Conservation (phyloP, 73 alveolate species). For the Uronychia setigera region DNA sequence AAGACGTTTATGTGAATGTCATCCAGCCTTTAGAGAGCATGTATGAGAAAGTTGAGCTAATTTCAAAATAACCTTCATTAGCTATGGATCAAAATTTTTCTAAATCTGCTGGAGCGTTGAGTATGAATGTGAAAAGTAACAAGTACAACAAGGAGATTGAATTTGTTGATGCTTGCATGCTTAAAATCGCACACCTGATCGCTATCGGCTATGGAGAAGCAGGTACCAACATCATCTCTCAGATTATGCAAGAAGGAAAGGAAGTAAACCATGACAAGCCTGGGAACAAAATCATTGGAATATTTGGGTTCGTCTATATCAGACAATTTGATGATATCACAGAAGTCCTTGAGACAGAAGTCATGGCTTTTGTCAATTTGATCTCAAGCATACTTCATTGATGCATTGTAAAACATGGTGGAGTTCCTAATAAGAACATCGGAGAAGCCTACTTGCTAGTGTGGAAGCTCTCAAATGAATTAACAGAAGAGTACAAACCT, state of each 20-base stretch:
- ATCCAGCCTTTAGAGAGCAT: not conserved
- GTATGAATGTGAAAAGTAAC: not conserved
- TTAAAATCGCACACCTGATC: slow-evolving; percentile 29
- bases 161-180: not conserved
- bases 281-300: slow-evolving; percentile 77
- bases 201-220: slow-evolving; percentile 59
- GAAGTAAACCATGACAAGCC: not conserved
- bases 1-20: not conserved
- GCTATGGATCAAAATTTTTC: not conserved
- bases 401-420: slow-evolving; percentile 87
- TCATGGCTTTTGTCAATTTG: slow-evolving; percentile 91
- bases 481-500: not conserved
- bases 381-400: slow-evolving; percentile 95
- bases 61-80: not conserved
- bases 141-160: not conserved
- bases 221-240: slow-evolving; percentile 22
- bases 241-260: not conserved
- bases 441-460: slow-evolving; percentile 97
- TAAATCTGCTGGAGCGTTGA: not conserved
- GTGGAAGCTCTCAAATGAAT: slow-evolving; percentile 46
- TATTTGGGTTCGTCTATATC: slow-evolving; percentile 87
- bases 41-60: not conserved
- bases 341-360: slow-evolving; percentile 83
- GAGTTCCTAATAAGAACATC: slow-evolving; percentile 97
- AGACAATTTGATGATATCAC: slow-evolving; percentile 83